A percentile compares a stretch with the other conserved stretches of the same genome.
Conservation (phyloP, 2,329 filamentous ascomycete genomes). For the Emmonsiellopsis sp. region DNA sequence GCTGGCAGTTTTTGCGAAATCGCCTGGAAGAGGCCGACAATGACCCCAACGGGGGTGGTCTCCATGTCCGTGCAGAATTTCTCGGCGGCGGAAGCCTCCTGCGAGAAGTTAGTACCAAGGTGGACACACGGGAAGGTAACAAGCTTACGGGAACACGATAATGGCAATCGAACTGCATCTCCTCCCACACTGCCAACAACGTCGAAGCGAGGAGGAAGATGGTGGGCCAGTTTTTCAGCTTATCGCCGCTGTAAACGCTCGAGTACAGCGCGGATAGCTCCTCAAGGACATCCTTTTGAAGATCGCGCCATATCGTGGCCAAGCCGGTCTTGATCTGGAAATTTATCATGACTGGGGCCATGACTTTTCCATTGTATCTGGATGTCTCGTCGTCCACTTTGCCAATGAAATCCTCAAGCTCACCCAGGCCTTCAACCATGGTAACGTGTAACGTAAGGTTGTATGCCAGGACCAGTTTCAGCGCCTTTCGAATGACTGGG, state of each 20-base stretch:
- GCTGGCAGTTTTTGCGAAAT: constrained; percentile 93
- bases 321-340: constrained; percentile 98
- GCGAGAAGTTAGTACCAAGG: constrained; percentile 6
- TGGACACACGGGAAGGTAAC: background rate
- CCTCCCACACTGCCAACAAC: constrained; percentile 88
- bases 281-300: constrained; percentile 92
- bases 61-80: constrained; percentile 98
- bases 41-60: constrained; percentile 87
- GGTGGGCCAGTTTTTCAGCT: constrained; percentile 97
- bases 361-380: constrained; percentile 79
- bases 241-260: constrained; percentile 95
- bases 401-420: constrained; percentile 60
- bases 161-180: constrained; percentile 98
- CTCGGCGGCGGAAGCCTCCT: constrained; percentile 69
- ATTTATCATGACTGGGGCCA: constrained; percentile 98
- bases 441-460: constrained; percentile 92
- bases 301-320: constrained; percentile 95
- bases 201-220: constrained; percentile 97
- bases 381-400: constrained; percentile 79
- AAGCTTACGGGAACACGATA: constrained; percentile 63
- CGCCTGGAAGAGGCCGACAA: constrained; percentile 92
- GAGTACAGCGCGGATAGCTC: constrained; percentile 88
- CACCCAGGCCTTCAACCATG: constrained; percentile 79
- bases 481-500: constrained; percentile 83
- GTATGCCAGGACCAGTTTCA: constrained; percentile 92